These are phyloP conservation scores for Metschnikowia cubensis DNA, from an alignment of 805 yeast genomes.

Conservation along the genomic window DNA sequence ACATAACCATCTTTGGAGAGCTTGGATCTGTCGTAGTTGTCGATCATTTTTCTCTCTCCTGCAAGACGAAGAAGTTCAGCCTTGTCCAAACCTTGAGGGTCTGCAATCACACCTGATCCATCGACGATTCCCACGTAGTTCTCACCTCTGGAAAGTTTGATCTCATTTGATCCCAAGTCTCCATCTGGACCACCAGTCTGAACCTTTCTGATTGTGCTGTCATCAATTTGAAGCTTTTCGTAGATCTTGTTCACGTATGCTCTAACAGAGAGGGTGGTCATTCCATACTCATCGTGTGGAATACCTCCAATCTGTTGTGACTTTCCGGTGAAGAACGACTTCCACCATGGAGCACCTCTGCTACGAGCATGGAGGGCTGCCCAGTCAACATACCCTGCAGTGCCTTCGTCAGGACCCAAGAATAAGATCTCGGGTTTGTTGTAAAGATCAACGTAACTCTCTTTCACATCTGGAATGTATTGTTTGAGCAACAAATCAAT, in stretches of 20 bases:
- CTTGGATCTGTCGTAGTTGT: constrained; percentile 60
- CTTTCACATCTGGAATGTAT: constrained; percentile 70
- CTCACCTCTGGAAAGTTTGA: constrained; percentile 78
- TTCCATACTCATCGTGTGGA: constrained; percentile 97
- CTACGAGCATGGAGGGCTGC: constrained; percentile 89
- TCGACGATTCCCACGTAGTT: constrained; percentile 85
- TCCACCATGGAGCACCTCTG: constrained; percentile 98
- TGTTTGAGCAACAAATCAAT: constrained; percentile 78
- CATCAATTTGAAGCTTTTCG: constrained; percentile 65
- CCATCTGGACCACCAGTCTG: constrained; percentile 99
- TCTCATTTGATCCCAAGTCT: constrained; percentile 94
- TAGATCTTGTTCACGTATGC: constrained; percentile 87
- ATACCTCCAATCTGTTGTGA: constrained; percentile 91
- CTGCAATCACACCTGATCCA: constrained; percentile 93
- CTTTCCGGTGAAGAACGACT: constrained; percentile 96
- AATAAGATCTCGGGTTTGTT: constrained; percentile 84
- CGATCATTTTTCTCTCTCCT: constrained; percentile 67
- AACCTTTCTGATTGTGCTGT: constrained; percentile 61
- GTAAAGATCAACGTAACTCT: constrained; percentile 78
- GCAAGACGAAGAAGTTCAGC: constrained; percentile 78
- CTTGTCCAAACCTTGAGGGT: constrained; percentile 85
- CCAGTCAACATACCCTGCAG: constrained; percentile 95
- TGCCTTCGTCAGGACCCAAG: constrained; percentile 99
- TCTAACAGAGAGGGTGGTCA: constrained; percentile 93
- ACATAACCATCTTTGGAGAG: constrained; percentile 74